Conservation (phyloP, 352 stramenopile species). For the Phytophthora sansomeana region DNA sequence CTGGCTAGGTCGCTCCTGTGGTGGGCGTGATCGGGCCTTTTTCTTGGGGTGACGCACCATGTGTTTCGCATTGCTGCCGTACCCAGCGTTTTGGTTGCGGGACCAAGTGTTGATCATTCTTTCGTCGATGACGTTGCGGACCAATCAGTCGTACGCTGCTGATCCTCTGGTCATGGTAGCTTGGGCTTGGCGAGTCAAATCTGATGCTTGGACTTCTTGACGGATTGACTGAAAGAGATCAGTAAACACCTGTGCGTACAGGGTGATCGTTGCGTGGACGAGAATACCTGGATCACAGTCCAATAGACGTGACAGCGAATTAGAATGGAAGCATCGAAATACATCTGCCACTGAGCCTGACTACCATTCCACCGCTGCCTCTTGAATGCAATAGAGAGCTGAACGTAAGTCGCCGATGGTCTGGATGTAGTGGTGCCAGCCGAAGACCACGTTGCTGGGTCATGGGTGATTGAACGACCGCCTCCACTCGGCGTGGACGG, state of each 20-base stretch:
- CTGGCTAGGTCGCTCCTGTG: no score
- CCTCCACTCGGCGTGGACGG: neutral
- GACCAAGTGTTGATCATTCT: no score
- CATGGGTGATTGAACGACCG: neutral
- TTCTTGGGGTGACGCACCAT: no score
- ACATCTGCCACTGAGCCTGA: neutral
- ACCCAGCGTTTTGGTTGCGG: no score
- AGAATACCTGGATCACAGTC: neutral
- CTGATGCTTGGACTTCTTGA: no score
- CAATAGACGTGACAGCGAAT: neutral
- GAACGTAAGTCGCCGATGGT: neutral
- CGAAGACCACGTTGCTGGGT: neutral
- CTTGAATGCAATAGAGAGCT: neutral
- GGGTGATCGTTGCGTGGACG: neutral
- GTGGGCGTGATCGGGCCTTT: no score
- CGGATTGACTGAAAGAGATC: no score
- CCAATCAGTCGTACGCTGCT: no score
- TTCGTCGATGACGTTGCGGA: no score
- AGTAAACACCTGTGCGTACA: slow-evolving; percentile 13
- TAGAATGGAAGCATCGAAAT: neutral
- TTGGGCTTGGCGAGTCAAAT: no score
- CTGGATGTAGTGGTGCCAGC: neutral
- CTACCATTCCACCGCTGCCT: slow-evolving; percentile 3
- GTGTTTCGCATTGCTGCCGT: no score
- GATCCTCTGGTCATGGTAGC: no score